Evolutionary conservation across 2,329 filamentous ascomycete species (phyloP).

Genomic region (Ophiostoma quercus): DNA sequence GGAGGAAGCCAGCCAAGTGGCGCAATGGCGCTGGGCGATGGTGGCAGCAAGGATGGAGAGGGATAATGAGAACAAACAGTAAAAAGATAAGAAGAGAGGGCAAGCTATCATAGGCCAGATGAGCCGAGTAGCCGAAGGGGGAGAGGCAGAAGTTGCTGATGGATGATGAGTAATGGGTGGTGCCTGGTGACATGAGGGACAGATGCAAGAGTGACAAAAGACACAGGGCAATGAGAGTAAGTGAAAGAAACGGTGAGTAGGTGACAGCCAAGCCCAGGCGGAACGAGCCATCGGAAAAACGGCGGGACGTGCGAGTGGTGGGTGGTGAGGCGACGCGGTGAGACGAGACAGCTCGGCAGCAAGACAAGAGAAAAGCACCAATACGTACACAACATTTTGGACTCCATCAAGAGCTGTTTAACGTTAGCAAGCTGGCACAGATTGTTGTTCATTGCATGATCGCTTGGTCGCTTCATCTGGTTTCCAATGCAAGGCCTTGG

Average conservation of each 20-base stretch:
- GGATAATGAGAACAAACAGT: not conserved
- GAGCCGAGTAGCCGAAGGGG: not conserved
- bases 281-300: not conserved
- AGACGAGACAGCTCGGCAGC: not conserved
- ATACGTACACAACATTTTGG: constrained; percentile 33
- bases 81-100: not conserved
- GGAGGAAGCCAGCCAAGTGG: not conserved
- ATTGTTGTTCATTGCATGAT: too few relatives aligned
- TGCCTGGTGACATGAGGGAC: not conserved
- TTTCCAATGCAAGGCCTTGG: constrained; percentile 14
- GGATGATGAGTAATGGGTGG: not conserved
- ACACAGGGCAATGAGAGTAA: not conserved
- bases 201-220: not conserved
- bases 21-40: not conserved
- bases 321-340: not conserved
- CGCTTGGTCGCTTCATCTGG: not conserved
- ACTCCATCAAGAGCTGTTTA: constrained; percentile 35
- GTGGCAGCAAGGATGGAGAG: not conserved
- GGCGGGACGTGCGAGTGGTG: not conserved
- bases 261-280: not conserved
- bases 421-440: constrained; percentile 30
- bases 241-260: not conserved
- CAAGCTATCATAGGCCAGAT: not conserved
- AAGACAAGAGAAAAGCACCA: not conserved
- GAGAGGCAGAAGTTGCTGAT: not conserved